Evolutionary conservation across 176 grass and related monocot genomes (phyloP).

Genomic region (Bothriochloa decipiens): DNA sequence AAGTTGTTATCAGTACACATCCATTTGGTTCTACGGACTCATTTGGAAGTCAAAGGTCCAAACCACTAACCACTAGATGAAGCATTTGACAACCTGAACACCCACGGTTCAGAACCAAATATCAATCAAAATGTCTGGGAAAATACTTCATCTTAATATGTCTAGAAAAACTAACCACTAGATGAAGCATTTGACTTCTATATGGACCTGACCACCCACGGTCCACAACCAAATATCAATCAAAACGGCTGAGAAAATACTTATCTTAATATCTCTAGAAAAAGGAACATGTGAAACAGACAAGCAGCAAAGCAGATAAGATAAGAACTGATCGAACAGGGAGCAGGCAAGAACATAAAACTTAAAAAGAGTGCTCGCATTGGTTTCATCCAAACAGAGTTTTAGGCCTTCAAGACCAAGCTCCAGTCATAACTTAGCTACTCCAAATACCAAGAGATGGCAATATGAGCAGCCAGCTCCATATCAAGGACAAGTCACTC

Average conservation of each 20-base stretch:
- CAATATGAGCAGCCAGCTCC: slow-evolving; percentile 14
- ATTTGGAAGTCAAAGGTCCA: not conserved
- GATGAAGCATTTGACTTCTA: no score
- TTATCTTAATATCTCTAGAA: not conserved
- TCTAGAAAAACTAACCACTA: not conserved
- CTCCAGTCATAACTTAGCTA: slow-evolving; percentile 38
- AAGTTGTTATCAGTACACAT: no score
- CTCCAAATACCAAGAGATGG: slow-evolving; percentile 15
- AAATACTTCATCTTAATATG: not conserved
- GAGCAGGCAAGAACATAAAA: no score
- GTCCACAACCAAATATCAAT: no score
- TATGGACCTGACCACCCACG: no score
- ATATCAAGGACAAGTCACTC: not conserved
- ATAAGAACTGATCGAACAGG: no score
- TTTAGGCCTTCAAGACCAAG: slow-evolving; percentile 26
- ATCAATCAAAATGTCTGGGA: not conserved
- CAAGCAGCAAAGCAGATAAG: not conserved
- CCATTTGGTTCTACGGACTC: not conserved
- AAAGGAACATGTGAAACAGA: not conserved
- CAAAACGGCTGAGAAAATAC: not conserved
- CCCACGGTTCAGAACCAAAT: not conserved
- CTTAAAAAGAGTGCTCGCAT: no score
- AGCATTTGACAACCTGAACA: not conserved
- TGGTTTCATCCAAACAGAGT: slow-evolving; percentile 22
- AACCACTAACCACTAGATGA: not conserved